Percentiles rank a stretch among this genome's conserved stretches.
These are phyloP conservation scores for Lipomyces yamanashiensis DNA, from an alignment of 805 yeast genomes.

Conservation along the genomic window DNA sequence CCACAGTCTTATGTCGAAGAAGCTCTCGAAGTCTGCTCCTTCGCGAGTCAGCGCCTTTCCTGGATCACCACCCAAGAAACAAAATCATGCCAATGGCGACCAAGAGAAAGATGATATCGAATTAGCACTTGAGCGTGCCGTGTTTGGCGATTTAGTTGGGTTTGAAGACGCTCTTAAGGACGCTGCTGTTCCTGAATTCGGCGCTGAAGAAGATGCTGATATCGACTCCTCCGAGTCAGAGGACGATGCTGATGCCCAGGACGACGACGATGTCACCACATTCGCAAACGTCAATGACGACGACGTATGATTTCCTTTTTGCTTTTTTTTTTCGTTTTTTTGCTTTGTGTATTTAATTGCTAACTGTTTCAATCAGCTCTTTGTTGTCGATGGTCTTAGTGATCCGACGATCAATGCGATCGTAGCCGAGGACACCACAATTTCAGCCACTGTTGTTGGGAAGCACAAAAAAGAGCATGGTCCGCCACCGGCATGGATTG, in stretches of 20 bases:
- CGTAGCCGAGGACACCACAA: slow-evolving; percentile 44
- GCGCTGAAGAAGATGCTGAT: slow-evolving; percentile 18
- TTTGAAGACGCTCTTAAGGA: slow-evolving; percentile 70
- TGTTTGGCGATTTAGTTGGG: slow-evolving; percentile 85
- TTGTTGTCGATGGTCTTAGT: slow-evolving; percentile 38
- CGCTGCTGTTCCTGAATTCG: slow-evolving; percentile 37
- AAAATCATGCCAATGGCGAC: not conserved
- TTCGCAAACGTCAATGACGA: slow-evolving; percentile 34
- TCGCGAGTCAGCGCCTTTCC: slow-evolving; percentile 19
- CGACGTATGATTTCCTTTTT: slow-evolving; percentile 8
- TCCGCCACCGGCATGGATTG: slow-evolving; percentile 69
- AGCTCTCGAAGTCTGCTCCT: slow-evolving; percentile 21
- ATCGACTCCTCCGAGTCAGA: slow-evolving; percentile 20
- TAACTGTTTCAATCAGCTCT: slow-evolving; percentile 11
- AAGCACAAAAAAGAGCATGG: slow-evolving; percentile 41
- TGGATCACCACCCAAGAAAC: slow-evolving; percentile 24
- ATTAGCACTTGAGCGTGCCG: slow-evolving; percentile 72
- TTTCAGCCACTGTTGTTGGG: slow-evolving; percentile 12
- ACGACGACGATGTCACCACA: slow-evolving; percentile 14
- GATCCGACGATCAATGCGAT: slow-evolving; percentile 37
- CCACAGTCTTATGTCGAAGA: slow-evolving; percentile 1
- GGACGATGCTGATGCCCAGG: slow-evolving; percentile 19
- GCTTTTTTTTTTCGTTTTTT: not conserved
- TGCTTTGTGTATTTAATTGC: not conserved
- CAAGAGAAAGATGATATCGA: slow-evolving; percentile 83